These are phyloP conservation scores for Cyclotella cryptica DNA, from an alignment of 108 stramenopile genomes.

Conservation along the genomic window DNA sequence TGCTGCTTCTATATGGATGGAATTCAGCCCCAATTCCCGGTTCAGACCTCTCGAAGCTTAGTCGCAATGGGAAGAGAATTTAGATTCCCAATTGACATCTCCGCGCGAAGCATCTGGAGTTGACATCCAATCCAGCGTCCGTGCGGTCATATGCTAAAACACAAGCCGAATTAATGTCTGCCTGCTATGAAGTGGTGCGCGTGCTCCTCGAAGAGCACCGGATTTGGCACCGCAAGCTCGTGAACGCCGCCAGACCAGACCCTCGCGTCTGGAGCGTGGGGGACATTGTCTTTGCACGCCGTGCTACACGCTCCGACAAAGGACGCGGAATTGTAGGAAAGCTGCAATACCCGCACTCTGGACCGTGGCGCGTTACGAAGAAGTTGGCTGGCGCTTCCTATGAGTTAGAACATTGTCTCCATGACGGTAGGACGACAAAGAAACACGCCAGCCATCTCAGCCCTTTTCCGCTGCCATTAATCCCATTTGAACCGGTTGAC, in stretches of 20 bases:
- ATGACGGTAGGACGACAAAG: background rate
- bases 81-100: too few species aligned
- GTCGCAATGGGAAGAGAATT: slow-evolving; percentile 30
- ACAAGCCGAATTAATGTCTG: background rate
- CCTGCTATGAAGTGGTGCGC: background rate
- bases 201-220: slow-evolving; percentile 17
- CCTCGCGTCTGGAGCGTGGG: slow-evolving; percentile 12
- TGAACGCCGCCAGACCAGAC: slow-evolving; percentile 4
- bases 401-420: slow-evolving; percentile 2
- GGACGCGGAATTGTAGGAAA: slow-evolving; percentile 11
- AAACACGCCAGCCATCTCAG: too few species aligned
- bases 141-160: background rate
- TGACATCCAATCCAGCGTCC: background rate
- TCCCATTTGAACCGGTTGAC: too few species aligned
- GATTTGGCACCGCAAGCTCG: slow-evolving; percentile 15
- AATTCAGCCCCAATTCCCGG: slow-evolving; percentile 25
- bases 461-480: too few species aligned
- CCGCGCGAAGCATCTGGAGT: slow-evolving; percentile 8
- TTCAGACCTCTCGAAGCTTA: slow-evolving; percentile 18
- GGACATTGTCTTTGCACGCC: slow-evolving; percentile 24
- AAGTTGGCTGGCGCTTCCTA: slow-evolving; percentile 8
- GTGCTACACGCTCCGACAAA: slow-evolving; percentile 1
- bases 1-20: slow-evolving; percentile 32
- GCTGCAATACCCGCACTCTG: slow-evolving; percentile 6
- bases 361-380: slow-evolving; percentile 7